A percentile compares a stretch with the other conserved stretches of the same genome.
These are phyloP conservation scores for Diplocarpon rosae DNA, from an alignment of 2,329 filamentous ascomycete species.

Conservation along the genomic window DNA sequence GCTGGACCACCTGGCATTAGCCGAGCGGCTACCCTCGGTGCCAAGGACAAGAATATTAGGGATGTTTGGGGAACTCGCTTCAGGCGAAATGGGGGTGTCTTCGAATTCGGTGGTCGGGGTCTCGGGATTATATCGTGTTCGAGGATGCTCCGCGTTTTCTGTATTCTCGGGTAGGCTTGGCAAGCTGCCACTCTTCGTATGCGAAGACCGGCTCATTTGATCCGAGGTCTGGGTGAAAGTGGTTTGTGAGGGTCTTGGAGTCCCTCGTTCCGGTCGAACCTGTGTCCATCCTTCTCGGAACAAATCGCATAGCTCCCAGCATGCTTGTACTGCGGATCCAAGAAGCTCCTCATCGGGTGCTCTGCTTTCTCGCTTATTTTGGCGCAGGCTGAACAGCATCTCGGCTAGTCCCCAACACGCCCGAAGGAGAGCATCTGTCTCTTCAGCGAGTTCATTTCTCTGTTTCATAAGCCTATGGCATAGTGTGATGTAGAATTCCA, in stretches of 20 bases:
- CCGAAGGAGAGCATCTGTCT: constrained; percentile 73
- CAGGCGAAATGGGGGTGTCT: constrained; percentile 73
- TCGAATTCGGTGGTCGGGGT: constrained; percentile 94
- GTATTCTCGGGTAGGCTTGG: constrained; percentile 38
- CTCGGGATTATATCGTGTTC: constrained; percentile 49
- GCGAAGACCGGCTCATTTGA: constrained; percentile 33
- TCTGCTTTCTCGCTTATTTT: constrained; percentile 65
- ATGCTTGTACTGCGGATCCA: constrained; percentile 80
- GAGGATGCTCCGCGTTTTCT: constrained; percentile 24
- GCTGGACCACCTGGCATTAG: constrained; percentile 69
- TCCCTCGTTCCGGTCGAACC: constrained; percentile 73
- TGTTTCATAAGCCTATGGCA: constrained; percentile 97
- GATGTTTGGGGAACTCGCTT: constrained; percentile 61
- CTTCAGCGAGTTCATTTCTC: constrained; percentile 62
- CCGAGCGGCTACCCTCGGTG: constrained; percentile 49
- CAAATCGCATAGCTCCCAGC: constrained; percentile 89
- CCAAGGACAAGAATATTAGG: constrained; percentile 86
- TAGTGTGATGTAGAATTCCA: constrained; percentile 90
- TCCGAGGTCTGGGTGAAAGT: constrained; percentile 53
- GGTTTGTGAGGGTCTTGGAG: constrained; percentile 70
- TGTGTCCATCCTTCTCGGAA: constrained; percentile 90
- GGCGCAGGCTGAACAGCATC: constrained; percentile 83
- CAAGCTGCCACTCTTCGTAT: constrained; percentile 31
- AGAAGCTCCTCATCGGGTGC: constrained; percentile 72
- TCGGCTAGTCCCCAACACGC: constrained; percentile 87